Conservation (phyloP, 2,329 filamentous ascomycete species). For the Fusarium irregulare region DNA sequence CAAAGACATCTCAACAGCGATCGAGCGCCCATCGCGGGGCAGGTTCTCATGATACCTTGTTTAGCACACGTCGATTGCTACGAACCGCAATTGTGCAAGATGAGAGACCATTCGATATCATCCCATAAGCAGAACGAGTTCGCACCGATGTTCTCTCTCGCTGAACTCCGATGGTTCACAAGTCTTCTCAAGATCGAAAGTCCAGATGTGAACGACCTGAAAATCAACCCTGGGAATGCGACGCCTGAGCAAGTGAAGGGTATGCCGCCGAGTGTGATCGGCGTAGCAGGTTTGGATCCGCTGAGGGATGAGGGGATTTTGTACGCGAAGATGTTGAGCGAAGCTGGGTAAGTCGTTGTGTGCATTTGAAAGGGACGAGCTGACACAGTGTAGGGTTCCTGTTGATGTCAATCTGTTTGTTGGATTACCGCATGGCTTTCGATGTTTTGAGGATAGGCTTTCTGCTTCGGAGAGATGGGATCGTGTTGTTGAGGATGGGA, state of each 20-base stretch:
- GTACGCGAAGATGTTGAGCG: conserved; percentile 3
- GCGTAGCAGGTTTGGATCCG: background rate
- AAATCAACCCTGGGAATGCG: background rate
- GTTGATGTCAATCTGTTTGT: background rate
- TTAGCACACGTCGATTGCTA: conserved; percentile 9
- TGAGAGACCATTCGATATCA: background rate
- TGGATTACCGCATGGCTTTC: conserved; percentile 1
- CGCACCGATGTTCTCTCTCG: conserved; percentile 1
- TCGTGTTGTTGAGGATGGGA: background rate
- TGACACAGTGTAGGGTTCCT: background rate
- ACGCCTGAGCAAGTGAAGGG: background rate
- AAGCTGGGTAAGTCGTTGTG: background rate
- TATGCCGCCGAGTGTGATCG: conserved; percentile 3
- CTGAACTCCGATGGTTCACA: conserved; percentile 7
- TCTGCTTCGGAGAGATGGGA: conserved; percentile 5
- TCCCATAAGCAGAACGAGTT: background rate
- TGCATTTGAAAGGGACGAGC: accelerated
- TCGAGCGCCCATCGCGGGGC: background rate
- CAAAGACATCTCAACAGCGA: background rate
- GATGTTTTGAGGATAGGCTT: conserved; percentile 2
- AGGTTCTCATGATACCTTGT: conserved; percentile 13
- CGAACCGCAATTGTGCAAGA: background rate
- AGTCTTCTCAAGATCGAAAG: background rate
- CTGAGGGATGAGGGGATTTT: conserved; percentile 2
- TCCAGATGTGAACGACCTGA: background rate